Conservation (phyloP, 768 basidiomycete species). For the Astraeus odoratus region DNA sequence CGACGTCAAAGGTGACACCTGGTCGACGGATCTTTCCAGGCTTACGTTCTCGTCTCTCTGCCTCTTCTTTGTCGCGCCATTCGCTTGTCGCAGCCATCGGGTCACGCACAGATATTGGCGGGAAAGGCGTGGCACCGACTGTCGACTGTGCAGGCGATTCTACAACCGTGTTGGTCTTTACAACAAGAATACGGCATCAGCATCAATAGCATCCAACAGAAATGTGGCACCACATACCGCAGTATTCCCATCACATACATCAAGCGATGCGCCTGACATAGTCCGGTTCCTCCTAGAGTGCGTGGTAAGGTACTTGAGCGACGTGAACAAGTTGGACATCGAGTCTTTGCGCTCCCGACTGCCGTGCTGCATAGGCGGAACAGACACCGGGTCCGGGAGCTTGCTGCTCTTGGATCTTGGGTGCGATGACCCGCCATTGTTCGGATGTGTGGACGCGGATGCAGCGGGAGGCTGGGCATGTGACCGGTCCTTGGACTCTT, state of each 20-base stretch:
- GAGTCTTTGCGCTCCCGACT: slow-evolving; percentile 32
- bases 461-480: slow-evolving; percentile 1
- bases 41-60: slow-evolving; percentile 34
- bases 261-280: slow-evolving; percentile 67
- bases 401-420: slow-evolving; percentile 12
- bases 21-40: slow-evolving; percentile 42
- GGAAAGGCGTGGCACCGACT: slow-evolving; percentile 47
- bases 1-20: slow-evolving; percentile 61
- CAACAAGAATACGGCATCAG: slow-evolving; percentile 6
- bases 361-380: slow-evolving; percentile 28
- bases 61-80: slow-evolving; percentile 65
- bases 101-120: slow-evolving; percentile 47
- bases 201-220: slow-evolving; percentile 1
- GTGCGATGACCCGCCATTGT: slow-evolving; percentile 8
- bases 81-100: slow-evolving; percentile 55
- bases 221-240: slow-evolving; percentile 46
- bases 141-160: slow-evolving; percentile 71
- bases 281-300: slow-evolving; percentile 52
- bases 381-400: slow-evolving; percentile 15
- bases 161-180: slow-evolving; percentile 61
- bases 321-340: slow-evolving; percentile 45
- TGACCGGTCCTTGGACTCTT: slow-evolving; percentile 10
- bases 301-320: slow-evolving; percentile 53
- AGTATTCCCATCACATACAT: slow-evolving; percentile 69
- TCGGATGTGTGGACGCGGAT: slow-evolving; percentile 1